Evolutionary conservation across 345 rosid species (phyloP), one percentile per base, ranked within the genome.

Genomic region (Hevea brasiliensis): DNA sequence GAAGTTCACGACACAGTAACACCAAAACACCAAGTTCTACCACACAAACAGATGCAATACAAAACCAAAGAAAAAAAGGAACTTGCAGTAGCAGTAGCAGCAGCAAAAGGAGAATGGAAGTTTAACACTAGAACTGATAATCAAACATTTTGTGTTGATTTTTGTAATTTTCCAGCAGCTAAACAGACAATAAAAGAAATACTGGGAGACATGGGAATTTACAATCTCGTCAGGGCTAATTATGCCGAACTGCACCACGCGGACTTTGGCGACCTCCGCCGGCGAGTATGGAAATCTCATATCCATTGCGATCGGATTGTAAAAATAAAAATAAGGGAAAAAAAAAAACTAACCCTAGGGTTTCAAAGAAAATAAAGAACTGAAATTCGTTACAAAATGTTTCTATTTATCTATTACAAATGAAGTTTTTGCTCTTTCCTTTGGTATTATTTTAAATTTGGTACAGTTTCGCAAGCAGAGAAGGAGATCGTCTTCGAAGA

Each of bases 161-260:
- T 21, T 3, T 37, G 1, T 24, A 54, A 23, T 51, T 23, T 67
- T 44, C 48, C 63, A 66, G 29, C 47, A 10, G 11, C 50, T n/a
- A 69, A 62, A 21, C 14, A 47, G n/a, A 35, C 12, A 32, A 48
- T 42, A 79, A 59, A 20, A 65, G 77, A 76, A 24, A 45, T 21
- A 17, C 24, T 65, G 9, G 29, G 11, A 35, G 42, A 44, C 42
- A 21, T 57, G 37, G 57, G 55, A 62, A 68, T 78, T 90, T 92
- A 92, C 99, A 57, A 95, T 95, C 84, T 95, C 96, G 26, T 92
- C 99, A 69, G 99, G 98, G 73, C 97, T 89, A 81, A 95, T 85
- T 37, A 95, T 90, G 77, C 99, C 94, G 78, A 95, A 95, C 85
- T 95, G 99, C 60, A 95, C 96, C 77, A 78, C 35, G 54, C 90